Evolutionary conservation across 192 early-diverging fungal species (phyloP), one percentile per base, ranked within the genome.

Genomic region (Entophlyctis luteolus): DNA sequence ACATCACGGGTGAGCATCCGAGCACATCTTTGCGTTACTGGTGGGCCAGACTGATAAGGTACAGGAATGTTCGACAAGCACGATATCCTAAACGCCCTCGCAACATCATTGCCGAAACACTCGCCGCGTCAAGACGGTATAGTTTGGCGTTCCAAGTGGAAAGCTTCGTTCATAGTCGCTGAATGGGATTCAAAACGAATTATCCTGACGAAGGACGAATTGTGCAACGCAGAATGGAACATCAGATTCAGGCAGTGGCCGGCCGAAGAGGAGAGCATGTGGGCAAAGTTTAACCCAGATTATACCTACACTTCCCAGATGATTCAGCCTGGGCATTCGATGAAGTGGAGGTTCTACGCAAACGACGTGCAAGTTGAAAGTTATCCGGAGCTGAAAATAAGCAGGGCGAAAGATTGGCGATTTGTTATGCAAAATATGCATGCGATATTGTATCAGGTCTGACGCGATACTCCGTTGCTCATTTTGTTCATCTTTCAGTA

Each of bases 161-260:
- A 77, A 58, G 63, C 62, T 18, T 67, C 45, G 28, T 77, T 70
- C 33, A 73, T 77, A 55, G 72, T 77, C 28, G 71, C 71, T n/a
- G 71, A 73, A 67, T 52, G 70, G 60, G 75, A 77, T 48, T 20
- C 72, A n/a, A 53, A 53, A 28, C 69, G 75, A 5, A 58, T 62
- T n/a, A 46, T 35, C 3, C 23, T 77, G 18, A 73, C 71, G 16
- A 65, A 70, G 23, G 67, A 77, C 18, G 75, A 77, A 38, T 62
- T 77, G 25, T 69, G 67, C 28, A 53, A 18, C 25, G 35, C 66
- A 39, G 59, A 77, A 18, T 77, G 75, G 75, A 6, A 22, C 3
- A 67, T 76, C 54, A 37, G 50, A 39, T 52, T 67, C 29, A 56
- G 55, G 25, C 65, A 69, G 31, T 69, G 67, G 67, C 55, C 67